Base-by-base conservation (phyloP, 257 asterid genomes). In the Ocimum tenuiflorum region DNA sequence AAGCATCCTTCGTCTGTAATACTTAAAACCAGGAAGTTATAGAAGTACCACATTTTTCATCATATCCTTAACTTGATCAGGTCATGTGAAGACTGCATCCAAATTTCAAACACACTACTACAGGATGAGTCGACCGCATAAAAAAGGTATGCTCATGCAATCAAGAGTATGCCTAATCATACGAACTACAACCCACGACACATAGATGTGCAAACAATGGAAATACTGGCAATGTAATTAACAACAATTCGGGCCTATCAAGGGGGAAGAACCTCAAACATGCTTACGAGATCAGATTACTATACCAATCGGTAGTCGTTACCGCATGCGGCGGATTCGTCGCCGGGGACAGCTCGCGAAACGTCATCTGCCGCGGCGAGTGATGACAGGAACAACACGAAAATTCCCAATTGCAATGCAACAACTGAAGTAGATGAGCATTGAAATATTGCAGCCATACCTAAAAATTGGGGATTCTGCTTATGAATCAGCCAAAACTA, bases 261-360 rank as follows among this genome's bases (percentile, higher is more conserved):
- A n/a, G n/a, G n/a, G 3, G 20, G 29, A 65, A 54, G 14, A 49
- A 42, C 65, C 36, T 61, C 56, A 65, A 60, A 17, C 12, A n/a
- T 27, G 14, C 12, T 8, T 17, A 42, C 31, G n/a, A 63, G 35
- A 10, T 56, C 38, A 56, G 47, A 53, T 11, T 10, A 72, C 22
- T 49, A 22, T 78, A 82, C 91, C 86, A 80, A 70, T 49, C 74
- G 82, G 71, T 68, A 75, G 67, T 78, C 86, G 57, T 82, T 85
- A 2, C 70, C 60, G 77, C 91, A 85, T 46, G 77, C 39, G 14
- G 77, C 52, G 12, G 83, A 55, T 50, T 65, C 71, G 50, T 56
- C 71, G 11, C 13, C 7, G 6, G 86, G 71, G 41, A 81, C 59
- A 47, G 84, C 74, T 51, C 76, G 81, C 7, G 86, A 70, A 14